Evolutionary conservation across 371 early-diverging fungal genomes (phyloP).

Genomic region (Mucor indicus): DNA sequence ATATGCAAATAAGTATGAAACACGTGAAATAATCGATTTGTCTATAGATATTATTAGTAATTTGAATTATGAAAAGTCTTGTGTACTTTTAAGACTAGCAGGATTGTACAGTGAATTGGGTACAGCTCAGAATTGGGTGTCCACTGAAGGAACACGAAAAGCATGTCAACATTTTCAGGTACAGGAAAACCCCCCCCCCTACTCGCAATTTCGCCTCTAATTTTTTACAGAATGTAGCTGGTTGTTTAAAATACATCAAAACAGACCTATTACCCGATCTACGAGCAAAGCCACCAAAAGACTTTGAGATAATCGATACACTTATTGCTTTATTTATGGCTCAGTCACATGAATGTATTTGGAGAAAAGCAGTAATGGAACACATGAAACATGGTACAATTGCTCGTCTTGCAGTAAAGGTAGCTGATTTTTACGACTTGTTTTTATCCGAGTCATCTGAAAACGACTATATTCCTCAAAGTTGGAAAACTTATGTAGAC

Average conservation of each 20-base stretch:
- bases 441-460: conserved; percentile 39
- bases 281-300: conserved; percentile 51
- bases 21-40: conserved; percentile 4
- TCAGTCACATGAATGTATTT: conserved; percentile 89
- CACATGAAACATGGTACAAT: conserved; percentile 74
- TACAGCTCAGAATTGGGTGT: conserved; percentile 54
- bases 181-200: neutral
- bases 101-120: conserved; percentile 81
- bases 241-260: conserved; percentile 66
- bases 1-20: conserved; percentile 1
- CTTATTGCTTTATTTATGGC: conserved; percentile 77
- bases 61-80: conserved; percentile 78
- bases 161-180: conserved; percentile 80
- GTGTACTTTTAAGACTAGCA: conserved; percentile 81
- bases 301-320: conserved; percentile 64
- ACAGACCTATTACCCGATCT: conserved; percentile 54
- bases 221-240: conserved; percentile 70
- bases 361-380: conserved; percentile 77
- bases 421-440: conserved; percentile 60
- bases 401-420: conserved; percentile 72
- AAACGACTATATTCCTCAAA: conserved; percentile 26
- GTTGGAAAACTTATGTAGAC: conserved; percentile 67
- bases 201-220: neutral
- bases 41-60: conserved; percentile 40
- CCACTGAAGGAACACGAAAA: conserved; percentile 70